phyloP scores from a whole-genome alignment of 2,329 filamentous ascomycete genomes.

The Thelonectria olida region DNA sequence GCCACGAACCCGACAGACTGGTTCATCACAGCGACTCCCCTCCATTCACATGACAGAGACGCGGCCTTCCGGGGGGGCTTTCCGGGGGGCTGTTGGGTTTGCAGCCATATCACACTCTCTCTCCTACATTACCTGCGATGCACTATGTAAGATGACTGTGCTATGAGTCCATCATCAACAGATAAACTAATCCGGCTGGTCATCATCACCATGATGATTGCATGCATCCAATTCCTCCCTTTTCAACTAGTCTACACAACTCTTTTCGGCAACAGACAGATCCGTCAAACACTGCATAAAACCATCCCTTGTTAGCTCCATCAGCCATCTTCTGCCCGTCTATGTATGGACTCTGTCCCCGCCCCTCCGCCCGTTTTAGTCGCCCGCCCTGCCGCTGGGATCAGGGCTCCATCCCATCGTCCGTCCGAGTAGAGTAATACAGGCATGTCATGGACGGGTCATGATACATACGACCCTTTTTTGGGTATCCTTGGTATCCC shows the following conservation, averaged over 20 bases:
- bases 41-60: conserved; percentile 40
- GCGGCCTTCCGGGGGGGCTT: conserved; percentile 30
- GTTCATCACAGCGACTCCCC: conserved; percentile 38
- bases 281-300: neutral
- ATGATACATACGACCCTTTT: neutral
- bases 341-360: neutral
- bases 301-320: neutral
- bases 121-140: too few relatives aligned
- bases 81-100: conserved; percentile 19
- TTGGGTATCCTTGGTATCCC: neutral
- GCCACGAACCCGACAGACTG: conserved; percentile 36
- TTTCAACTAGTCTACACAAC: neutral
- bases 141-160: too few relatives aligned
- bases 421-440: too few relatives aligned
- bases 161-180: too few relatives aligned
- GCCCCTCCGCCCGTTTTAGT: neutral
- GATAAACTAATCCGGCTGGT: neutral
- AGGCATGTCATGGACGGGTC: neutral
- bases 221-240: neutral
- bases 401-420: too few relatives aligned
- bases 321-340: neutral
- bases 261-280: neutral
- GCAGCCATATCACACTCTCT: too few relatives aligned
- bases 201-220: neutral
- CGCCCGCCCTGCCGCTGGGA: neutral